Base-by-base conservation (phyloP, 768 basidiomycete genomes). In the Boletus edulis region DNA sequence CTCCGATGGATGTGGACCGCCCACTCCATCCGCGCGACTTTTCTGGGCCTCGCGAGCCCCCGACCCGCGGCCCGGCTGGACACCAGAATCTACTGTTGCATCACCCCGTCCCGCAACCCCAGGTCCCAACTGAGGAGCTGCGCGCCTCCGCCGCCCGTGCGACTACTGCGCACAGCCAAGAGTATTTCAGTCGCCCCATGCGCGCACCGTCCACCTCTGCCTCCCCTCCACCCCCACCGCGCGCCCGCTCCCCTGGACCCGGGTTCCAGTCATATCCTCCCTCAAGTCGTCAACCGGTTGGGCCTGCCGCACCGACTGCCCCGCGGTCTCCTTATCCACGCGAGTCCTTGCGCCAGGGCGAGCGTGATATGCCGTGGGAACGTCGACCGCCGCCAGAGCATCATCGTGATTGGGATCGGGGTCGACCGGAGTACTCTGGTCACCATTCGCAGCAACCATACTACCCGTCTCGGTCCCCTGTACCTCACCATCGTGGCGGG, bases 1-100 rank as follows among this genome's bases (percentile, higher is more conserved):
- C 89, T 6, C 89, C 90, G 0, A 93, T 93, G 90, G 80, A 75
- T 13, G 78, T 87, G 9, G 86, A 88, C 50, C 77, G 83, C 7
- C 81, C 81, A 27, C 62, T 66, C 55, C 72, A 77, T 54, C 82
- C 80, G 39, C 79, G 86, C 18, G 85, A 87, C 52, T 83, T 83
- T 60, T 76, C 79, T 27, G 73, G 71, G 11, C 71, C 77, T 46
- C 79, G 81, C 22, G 81, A 83, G 0, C 65, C 47, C 0, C 46
- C 61, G 29, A 67, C 70, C 35, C 79, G 86, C 35, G 85, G 82
- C 12, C 85, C 83, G 6, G 70, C 75, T 4, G 80, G 82, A 14
- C 81, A 81, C 57, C 82, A 78, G 57, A 79, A 70, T 48, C 65
- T 86, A 42, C 73, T 88, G 9, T 73, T 90, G 1, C 89, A 91